Conservation (phyloP, 2,329 filamentous ascomycete species). For the Mycosphaerella arachidis region DNA sequence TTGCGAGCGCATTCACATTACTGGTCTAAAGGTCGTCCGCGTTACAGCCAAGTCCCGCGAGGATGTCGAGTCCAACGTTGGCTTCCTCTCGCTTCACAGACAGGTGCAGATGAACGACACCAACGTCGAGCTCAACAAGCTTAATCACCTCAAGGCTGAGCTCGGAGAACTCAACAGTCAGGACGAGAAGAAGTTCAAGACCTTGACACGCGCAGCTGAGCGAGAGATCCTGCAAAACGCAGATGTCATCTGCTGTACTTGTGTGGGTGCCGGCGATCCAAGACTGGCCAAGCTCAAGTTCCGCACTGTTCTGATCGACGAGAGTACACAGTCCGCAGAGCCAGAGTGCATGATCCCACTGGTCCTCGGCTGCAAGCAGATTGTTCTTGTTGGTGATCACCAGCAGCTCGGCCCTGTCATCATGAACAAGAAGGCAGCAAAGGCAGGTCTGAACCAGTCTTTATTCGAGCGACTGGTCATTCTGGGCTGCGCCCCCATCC, state of each 20-base stretch:
- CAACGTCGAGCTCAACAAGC: slow-evolving; percentile 86
- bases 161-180: slow-evolving; percentile 87
- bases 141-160: slow-evolving; percentile 88
- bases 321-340: slow-evolving; percentile 96
- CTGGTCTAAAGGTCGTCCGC: slow-evolving; percentile 91
- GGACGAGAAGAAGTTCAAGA: slow-evolving; percentile 98
- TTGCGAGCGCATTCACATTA: slow-evolving; percentile 92
- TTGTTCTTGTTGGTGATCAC: slow-evolving; percentile 97
- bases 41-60: slow-evolving; percentile 98
- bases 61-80: slow-evolving; percentile 97
- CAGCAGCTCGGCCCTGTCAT: slow-evolving; percentile 97
- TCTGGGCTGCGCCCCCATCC: slow-evolving; percentile 83
- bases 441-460: slow-evolving; percentile 96
- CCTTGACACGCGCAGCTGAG: slow-evolving; percentile 87
- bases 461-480: slow-evolving; percentile 94
- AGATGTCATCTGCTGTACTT: slow-evolving; percentile 98
- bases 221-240: slow-evolving; percentile 92
- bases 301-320: slow-evolving; percentile 94
- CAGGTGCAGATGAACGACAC: slow-evolving; percentile 95
- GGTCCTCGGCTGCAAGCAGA: slow-evolving; percentile 95
- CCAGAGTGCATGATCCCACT: slow-evolving; percentile 98
- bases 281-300: slow-evolving; percentile 97
- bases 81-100: slow-evolving; percentile 90
- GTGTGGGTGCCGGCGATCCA: slow-evolving; percentile 93
- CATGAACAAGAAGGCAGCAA: slow-evolving; percentile 99